Percentiles rank a stretch among this genome's conserved stretches.
Conservation (phyloP, 495 filamentous ascomycete genomes). For the Lasiosphaeria miniovina region DNA sequence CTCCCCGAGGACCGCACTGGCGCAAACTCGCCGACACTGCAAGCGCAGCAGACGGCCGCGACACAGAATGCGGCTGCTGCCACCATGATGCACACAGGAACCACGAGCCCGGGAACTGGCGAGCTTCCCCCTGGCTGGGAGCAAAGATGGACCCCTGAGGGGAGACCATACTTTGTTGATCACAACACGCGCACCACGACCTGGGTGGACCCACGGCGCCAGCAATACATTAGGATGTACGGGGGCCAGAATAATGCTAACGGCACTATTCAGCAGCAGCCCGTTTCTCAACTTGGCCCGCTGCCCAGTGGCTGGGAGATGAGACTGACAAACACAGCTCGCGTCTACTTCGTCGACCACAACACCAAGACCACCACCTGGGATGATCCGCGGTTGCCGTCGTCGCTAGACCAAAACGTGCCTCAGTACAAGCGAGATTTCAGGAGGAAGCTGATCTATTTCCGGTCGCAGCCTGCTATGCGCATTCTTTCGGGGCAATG, state of each 20-base stretch:
- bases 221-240: slow-evolving; percentile 98
- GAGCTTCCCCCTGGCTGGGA: slow-evolving; percentile 97
- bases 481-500: slow-evolving; percentile 94
- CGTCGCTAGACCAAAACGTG: slow-evolving; percentile 95
- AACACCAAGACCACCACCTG: slow-evolving; percentile 99
- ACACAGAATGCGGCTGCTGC: slow-evolving; percentile 57
- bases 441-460: slow-evolving; percentile 95
- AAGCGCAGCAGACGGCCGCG: slow-evolving; percentile 55
- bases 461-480: slow-evolving; percentile 95
- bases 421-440: slow-evolving; percentile 99
- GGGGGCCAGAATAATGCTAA: slow-evolving; percentile 72
- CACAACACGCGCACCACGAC: slow-evolving; percentile 98
- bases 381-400: slow-evolving; percentile 94
- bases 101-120: slow-evolving; percentile 89
- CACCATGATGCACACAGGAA: slow-evolving; percentile 90
- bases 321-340: slow-evolving; percentile 95
- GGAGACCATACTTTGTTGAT: slow-evolving; percentile 95
- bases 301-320: slow-evolving; percentile 98
- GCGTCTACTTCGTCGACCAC: slow-evolving; percentile 98
- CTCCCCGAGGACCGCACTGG: slow-evolving; percentile 94
- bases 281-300: slow-evolving; percentile 95
- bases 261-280: slow-evolving; percentile 93
- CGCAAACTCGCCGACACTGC: slow-evolving; percentile 82
- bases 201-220: slow-evolving; percentile 97
- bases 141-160: slow-evolving; percentile 91